phyloP scores from a whole-genome alignment of 306 rosid species.

The Prunus persica region DNA sequence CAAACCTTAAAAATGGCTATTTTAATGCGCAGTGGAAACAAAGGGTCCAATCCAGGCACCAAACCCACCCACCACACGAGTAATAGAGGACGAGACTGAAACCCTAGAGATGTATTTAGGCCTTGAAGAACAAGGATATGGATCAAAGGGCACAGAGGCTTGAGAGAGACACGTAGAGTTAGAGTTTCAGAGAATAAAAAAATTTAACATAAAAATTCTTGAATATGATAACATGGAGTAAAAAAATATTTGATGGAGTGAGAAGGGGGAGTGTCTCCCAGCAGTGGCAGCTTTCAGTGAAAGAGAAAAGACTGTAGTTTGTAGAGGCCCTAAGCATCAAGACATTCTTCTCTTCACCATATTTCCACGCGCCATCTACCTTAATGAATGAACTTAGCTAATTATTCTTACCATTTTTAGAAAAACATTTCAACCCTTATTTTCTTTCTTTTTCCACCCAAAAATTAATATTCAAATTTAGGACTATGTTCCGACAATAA shows the following conservation, averaged over 20 bases:
- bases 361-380: conserved; percentile 11
- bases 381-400: neutral
- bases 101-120: conserved; percentile 38
- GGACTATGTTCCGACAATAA: neutral
- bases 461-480: neutral
- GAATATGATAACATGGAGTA: neutral
- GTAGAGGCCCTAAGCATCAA: neutral
- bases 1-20: conserved; percentile 23
- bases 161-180: conserved; percentile 35
- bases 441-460: neutral
- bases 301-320: neutral
- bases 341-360: conserved; percentile 2
- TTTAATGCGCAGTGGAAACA: conserved; percentile 5
- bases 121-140: conserved; percentile 49
- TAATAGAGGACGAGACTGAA: conserved; percentile 17
- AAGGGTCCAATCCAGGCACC: conserved; percentile 12
- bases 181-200: conserved; percentile 39
- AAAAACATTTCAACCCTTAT: neutral
- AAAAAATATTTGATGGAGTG: neutral
- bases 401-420: neutral
- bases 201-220: neutral
- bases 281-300: conserved; percentile 17
- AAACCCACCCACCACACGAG: neutral
- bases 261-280: neutral
- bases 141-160: conserved; percentile 69